Conservation (phyloP, 352 stramenopile genomes). For the Pythium rishiriense region DNA sequence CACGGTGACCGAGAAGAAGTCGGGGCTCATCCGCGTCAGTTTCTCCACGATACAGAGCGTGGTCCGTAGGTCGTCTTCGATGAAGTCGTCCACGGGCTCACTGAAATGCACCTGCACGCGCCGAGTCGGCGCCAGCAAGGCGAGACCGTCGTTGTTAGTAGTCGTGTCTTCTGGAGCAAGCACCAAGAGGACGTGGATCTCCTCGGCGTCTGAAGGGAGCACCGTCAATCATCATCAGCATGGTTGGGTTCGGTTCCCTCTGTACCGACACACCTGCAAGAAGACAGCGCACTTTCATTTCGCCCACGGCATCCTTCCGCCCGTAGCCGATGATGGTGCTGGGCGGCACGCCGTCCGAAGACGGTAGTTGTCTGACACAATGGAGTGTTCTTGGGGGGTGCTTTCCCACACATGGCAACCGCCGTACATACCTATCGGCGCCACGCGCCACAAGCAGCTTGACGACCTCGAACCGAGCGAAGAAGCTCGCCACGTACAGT, state of each 20-base stretch:
- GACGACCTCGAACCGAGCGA: constrained; percentile 51
- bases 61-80: constrained; percentile 48
- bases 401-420: not conserved
- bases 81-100: constrained; percentile 61
- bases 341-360: constrained; percentile 43
- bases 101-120: constrained; percentile 73
- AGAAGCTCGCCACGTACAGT: constrained; percentile 74
- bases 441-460: constrained; percentile 45
- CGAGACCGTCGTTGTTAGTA: not conserved
- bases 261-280: constrained; percentile 43
- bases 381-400: not conserved
- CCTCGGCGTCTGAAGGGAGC: not conserved
- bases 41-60: constrained; percentile 32
- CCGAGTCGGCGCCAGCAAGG: not conserved
- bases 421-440: constrained; percentile 54
- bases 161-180: not conserved
- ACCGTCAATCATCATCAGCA: not conserved
- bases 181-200: constrained; percentile 23
- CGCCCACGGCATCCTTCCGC: constrained; percentile 39
- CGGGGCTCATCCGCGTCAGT: constrained; percentile 44
- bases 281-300: constrained; percentile 68
- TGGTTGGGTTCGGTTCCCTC: not conserved
- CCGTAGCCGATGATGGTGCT: constrained; percentile 52
- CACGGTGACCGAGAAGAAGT: constrained; percentile 40
- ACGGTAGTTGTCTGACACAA: constrained; percentile 41